Evolutionary conservation across 2,329 filamentous ascomycete species (phyloP).

Genomic region (Sclerotinia nivalis): DNA sequence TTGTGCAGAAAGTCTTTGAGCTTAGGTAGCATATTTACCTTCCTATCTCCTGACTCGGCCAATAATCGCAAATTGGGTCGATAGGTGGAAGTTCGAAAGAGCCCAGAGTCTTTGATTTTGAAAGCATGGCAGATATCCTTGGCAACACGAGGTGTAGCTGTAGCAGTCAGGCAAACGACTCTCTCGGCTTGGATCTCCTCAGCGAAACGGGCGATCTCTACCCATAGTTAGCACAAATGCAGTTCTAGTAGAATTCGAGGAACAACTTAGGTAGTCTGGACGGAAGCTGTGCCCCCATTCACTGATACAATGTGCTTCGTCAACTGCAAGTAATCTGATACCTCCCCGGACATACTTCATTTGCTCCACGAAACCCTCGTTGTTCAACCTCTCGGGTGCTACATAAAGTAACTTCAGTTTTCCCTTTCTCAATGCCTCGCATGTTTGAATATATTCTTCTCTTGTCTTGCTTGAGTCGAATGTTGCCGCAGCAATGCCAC

Average conservation of each 20-base stretch:
- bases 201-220: conserved; percentile 54
- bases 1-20: conserved; percentile 51
- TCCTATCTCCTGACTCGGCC: conserved; percentile 48
- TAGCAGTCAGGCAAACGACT: conserved; percentile 61
- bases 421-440: conserved; percentile 50
- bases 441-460: conserved; percentile 45
- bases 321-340: conserved; percentile 57
- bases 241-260: neutral
- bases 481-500: conserved; percentile 54
- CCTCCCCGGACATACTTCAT: conserved; percentile 57
- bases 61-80: conserved; percentile 55
- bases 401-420: conserved; percentile 57
- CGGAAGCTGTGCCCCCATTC: conserved; percentile 55
- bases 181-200: conserved; percentile 57
- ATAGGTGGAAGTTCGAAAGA: conserved; percentile 62
- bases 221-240: conserved; percentile 18
- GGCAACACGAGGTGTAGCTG: conserved; percentile 57
- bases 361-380: conserved; percentile 58
- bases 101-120: conserved; percentile 48
- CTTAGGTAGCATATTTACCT: conserved; percentile 49
- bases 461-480: conserved; percentile 56
- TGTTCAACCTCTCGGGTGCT: conserved; percentile 60
- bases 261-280: conserved; percentile 51
- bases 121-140: conserved; percentile 57
- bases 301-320: conserved; percentile 61